Base-by-base conservation (phyloP, 371 early-diverging fungal genomes). In the Cokeromyces recurvatus region DNA sequence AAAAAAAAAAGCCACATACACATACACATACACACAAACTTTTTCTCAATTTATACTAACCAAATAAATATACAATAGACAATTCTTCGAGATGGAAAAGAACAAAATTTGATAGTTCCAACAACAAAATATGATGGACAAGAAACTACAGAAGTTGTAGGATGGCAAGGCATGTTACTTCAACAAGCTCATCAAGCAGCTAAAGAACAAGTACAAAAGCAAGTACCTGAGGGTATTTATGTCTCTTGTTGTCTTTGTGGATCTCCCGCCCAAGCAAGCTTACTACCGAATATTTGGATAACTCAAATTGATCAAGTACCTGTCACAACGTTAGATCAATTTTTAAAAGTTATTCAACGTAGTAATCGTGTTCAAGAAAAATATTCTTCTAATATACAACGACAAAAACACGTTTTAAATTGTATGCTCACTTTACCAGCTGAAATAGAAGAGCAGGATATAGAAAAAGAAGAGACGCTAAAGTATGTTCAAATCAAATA, bases 81-180 rank as follows among this genome's bases (percentile, higher is more conserved):
- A 3, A 66, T 87, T 8, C 48, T 85, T 34, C 79, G 85, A 16
- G 78, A 85, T 44, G 75, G 80, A 17, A 57, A 68, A 44, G 71
- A 60, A 44, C 2, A 74, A 38, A 38, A 49, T 16, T 15, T 87
- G 5, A 20, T 38, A 4, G 79, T 89, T 9, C 77, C 79, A 14
- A 82, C 90, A 0, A 69, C 71, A 7, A 51, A 53, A 17, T 56
- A 81, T 43, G 54, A 72, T 35, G 82, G 78, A 4, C 71, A 74
- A 23, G 82, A 76, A 38, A 81, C 82, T 1, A 68, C 68, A 9
- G 71, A 76, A 11, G 66, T 91, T 14, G 73, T 94, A 17, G 72
- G 85, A 11, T 94, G 95, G 94, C 86, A 86, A 10, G 94, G 95
- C 2, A 89, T 92, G 6, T 51, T 89, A 7, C 62, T 93, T 14